These are phyloP conservation scores for Hydrangea macrophylla DNA, from an alignment of 148 eudicot species.

Conservation along the genomic window DNA sequence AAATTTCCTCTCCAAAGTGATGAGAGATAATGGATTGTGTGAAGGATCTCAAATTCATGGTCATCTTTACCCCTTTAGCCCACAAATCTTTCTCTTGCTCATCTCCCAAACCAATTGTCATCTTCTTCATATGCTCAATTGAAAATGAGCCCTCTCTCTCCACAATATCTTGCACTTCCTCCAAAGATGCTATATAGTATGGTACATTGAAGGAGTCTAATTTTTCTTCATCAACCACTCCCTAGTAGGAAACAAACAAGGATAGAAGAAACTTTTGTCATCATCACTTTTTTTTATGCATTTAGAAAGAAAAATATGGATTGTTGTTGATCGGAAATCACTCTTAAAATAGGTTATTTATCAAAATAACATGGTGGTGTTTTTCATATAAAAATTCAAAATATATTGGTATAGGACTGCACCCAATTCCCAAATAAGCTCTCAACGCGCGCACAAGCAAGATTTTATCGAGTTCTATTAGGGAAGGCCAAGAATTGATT, in stretches of 20 bases:
- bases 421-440: too few species aligned
- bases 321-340: too few species aligned
- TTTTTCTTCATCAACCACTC: slow-evolving; percentile 20
- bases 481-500: too few species aligned
- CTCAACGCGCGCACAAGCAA: too few species aligned
- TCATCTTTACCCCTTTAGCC: slow-evolving; percentile 2
- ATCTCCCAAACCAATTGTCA: neutral
- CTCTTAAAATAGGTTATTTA: too few species aligned
- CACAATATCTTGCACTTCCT: slow-evolving; percentile 22
- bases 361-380: too few species aligned
- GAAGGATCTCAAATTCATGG: slow-evolving; percentile 16
- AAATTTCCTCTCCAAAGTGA: slow-evolving; percentile 22
- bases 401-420: too few species aligned
- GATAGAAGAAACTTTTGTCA: too few species aligned
- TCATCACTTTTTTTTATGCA: too few species aligned
- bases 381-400: too few species aligned
- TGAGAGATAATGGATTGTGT: slow-evolving; percentile 15
- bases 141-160: slow-evolving; percentile 24
- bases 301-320: too few species aligned
- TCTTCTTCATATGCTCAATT: slow-evolving; percentile 14
- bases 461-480: too few species aligned
- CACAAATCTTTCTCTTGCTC: neutral
- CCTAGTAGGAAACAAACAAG: slow-evolving; percentile 17
- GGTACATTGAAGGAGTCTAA: slow-evolving; percentile 35
- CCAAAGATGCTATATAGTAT: slow-evolving; percentile 21